phyloP scores from a whole-genome alignment of 2,329 filamentous ascomycete genomes.

The Fusarium longipes region DNA sequence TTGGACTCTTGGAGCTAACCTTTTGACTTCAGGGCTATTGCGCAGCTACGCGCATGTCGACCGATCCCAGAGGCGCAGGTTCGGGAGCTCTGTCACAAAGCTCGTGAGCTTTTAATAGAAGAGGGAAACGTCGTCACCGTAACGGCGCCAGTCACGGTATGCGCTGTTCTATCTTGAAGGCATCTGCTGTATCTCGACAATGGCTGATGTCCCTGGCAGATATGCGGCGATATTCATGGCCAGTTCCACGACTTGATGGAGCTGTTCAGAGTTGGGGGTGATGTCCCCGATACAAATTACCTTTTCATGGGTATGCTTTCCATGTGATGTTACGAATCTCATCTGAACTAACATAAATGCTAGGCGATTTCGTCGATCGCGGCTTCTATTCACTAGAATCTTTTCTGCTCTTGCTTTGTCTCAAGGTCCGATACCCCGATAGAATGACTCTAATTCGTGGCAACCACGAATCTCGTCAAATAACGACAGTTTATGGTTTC shows the following conservation, averaged over 20 bases:
- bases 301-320: slow-evolving; percentile 84
- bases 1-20: slow-evolving; percentile 24
- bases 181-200: neutral
- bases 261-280: slow-evolving; percentile 90
- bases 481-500: slow-evolving; percentile 97
- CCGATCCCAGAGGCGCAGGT: slow-evolving; percentile 97
- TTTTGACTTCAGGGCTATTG: slow-evolving; percentile 77
- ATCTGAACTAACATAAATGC: slow-evolving; percentile 16
- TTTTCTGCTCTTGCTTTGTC: slow-evolving; percentile 91
- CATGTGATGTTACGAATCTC: neutral
- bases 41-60: slow-evolving; percentile 92
- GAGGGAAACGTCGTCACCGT: slow-evolving; percentile 98
- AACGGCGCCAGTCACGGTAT: slow-evolving; percentile 90
- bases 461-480: slow-evolving; percentile 96
- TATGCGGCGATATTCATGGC: slow-evolving; percentile 96
- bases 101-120: slow-evolving; percentile 93
- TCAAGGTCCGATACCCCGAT: slow-evolving; percentile 97
- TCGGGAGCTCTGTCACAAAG: slow-evolving; percentile 96
- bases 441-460: slow-evolving; percentile 96
- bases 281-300: slow-evolving; percentile 95
- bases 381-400: slow-evolving; percentile 98
- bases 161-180: slow-evolving; percentile 37
- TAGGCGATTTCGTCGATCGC: slow-evolving; percentile 95
- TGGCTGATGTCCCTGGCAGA: slow-evolving; percentile 60
- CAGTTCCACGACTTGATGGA: slow-evolving; percentile 99